Percentiles rank a stretch among this genome's conserved stretches.
These are phyloP conservation scores for Leishmania amazonensis DNA, from an alignment of 208 protist genomes.

Conservation along the genomic window DNA sequence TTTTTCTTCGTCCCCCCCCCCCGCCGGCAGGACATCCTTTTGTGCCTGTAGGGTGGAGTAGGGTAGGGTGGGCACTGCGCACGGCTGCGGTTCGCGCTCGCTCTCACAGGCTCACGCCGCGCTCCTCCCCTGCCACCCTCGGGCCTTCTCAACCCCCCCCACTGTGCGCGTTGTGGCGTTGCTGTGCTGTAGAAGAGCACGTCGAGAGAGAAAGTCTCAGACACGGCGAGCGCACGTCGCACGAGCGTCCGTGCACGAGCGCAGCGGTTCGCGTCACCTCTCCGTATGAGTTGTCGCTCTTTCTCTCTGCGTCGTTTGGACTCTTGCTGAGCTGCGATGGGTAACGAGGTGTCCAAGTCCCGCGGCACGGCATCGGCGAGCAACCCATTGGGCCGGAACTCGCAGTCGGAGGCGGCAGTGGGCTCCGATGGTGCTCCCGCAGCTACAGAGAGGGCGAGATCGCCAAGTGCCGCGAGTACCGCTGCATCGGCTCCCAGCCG, in stretches of 20 bases:
- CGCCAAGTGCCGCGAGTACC: not conserved
- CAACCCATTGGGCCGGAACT: not conserved
- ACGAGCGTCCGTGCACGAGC: not conserved
- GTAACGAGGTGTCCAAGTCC: constrained; percentile 21
- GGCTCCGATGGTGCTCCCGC: not conserved
- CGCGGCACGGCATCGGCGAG: not conserved
- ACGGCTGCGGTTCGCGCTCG: not conserved
- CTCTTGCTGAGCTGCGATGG: not conserved
- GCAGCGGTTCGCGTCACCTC: not conserved
- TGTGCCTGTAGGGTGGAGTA: not conserved
- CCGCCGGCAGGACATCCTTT: not conserved
- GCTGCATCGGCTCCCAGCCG: not conserved
- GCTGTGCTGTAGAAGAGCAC: not conserved
- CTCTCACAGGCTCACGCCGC: not conserved
- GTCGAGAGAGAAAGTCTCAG: not conserved
- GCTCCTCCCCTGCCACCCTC: not conserved
- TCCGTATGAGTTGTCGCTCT: not conserved
- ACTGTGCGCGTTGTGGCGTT: not conserved
- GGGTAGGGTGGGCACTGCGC: not conserved
- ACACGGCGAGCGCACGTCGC: not conserved
- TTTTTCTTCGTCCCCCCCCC: not conserved
- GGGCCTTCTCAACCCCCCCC: not conserved
- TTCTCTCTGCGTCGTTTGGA: no score
- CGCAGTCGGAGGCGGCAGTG: not conserved
- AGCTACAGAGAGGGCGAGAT: not conserved